These are phyloP conservation scores for Ophiobolus disseminans DNA, from an alignment of 2,329 filamentous ascomycete genomes.

Conservation along the genomic window DNA sequence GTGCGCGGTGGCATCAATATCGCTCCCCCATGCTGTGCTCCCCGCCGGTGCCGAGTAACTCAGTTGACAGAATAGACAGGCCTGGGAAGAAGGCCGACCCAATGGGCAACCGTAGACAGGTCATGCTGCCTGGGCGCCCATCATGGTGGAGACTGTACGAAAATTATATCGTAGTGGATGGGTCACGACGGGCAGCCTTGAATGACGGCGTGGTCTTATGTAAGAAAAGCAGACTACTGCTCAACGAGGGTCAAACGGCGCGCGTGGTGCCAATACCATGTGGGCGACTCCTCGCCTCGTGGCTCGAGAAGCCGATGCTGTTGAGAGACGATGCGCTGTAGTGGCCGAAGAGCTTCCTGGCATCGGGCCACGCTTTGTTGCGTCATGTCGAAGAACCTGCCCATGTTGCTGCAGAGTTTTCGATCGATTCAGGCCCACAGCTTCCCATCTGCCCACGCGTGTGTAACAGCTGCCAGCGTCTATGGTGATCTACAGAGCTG, in stretches of 20 bases:
- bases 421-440: not conserved
- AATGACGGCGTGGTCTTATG: conserved; percentile 19
- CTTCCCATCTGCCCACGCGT: not conserved
- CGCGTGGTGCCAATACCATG: conserved; percentile 7
- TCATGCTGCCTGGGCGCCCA: conserved; percentile 23
- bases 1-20: conserved; percentile 43
- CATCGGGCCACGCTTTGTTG: conserved; percentile 1
- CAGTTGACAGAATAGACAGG: conserved; percentile 18
- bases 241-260: conserved; percentile 13
- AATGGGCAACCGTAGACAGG: conserved; percentile 12
- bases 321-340: conserved; percentile 12
- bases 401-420: not conserved
- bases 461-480: conserved; percentile 2
- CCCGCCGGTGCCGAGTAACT: conserved; percentile 6
- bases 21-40: conserved; percentile 30
- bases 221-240: conserved; percentile 13
- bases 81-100: conserved; percentile 17
- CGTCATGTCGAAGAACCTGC: conserved; percentile 11
- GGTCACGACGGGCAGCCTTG: conserved; percentile 18
- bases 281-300: conserved; percentile 7
- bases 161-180: conserved; percentile 10
- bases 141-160: conserved; percentile 32
- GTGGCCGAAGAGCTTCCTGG: conserved; percentile 12
- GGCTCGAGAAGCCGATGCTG: conserved; percentile 18
- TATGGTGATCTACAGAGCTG: conserved; percentile 3